phyloP scores from a whole-genome alignment of 2,329 filamentous ascomycete species.

The Talaromyces verruculosus region DNA sequence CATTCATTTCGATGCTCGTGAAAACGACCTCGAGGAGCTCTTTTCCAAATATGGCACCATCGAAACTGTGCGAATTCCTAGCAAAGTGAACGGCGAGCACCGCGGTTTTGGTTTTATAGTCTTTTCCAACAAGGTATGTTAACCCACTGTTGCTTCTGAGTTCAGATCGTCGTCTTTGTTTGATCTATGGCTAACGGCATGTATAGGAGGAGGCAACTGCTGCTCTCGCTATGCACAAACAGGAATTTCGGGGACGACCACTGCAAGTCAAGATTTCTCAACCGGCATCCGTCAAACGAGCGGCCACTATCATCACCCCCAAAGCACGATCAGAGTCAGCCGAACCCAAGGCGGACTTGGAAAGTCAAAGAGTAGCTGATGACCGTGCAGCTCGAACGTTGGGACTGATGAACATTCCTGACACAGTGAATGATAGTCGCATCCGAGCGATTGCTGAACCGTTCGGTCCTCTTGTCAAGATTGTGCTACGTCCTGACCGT shows the following conservation, averaged over 20 bases:
- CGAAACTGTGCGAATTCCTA: conserved; percentile 69
- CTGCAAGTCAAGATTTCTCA: conserved; percentile 63
- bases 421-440: conserved; percentile 87
- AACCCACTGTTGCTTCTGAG: neutral
- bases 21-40: conserved; percentile 67
- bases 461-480: conserved; percentile 69
- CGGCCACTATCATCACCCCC: conserved; percentile 47
- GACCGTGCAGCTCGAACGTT: conserved; percentile 67
- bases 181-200: conserved; percentile 18
- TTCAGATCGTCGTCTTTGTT: neutral
- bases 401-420: conserved; percentile 79
- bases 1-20: conserved; percentile 61
- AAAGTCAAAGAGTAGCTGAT: conserved; percentile 43
- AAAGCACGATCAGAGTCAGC: conserved; percentile 40
- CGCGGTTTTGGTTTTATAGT: conserved; percentile 80
- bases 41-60: conserved; percentile 77
- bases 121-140: conserved; percentile 62
- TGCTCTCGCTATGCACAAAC: conserved; percentile 67
- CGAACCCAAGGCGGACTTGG: conserved; percentile 30
- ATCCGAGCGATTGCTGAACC: conserved; percentile 71
- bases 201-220: conserved; percentile 62
- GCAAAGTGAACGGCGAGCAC: conserved; percentile 64
- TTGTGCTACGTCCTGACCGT: conserved; percentile 77
- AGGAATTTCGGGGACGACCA: conserved; percentile 66
- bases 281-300: conserved; percentile 45